Evolutionary conservation across 129 eudicot species (phyloP), one percentile per base, ranked within the genome.

Genomic region (Artemisia annua): DNA sequence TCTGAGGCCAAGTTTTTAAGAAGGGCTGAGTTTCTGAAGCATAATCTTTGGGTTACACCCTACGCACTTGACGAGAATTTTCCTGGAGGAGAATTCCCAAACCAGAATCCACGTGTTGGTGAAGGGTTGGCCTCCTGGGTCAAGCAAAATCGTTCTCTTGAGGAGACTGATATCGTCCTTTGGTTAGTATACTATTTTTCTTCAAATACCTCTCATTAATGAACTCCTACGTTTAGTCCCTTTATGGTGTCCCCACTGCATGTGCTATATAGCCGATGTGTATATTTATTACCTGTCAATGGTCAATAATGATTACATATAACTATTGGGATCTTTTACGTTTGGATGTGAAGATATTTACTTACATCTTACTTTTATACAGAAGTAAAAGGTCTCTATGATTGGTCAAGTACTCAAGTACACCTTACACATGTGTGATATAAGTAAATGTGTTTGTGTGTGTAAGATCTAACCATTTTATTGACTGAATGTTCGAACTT

Each of bases 21-120:
- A 72, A 80, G 97, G 71, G 97, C 97, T 69, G 90, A 90, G 28
- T 91, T 91, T 77, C 69, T 91, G 73, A 91, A 91, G 76, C 95
- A 91, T 72, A 91, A 91, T 78, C 86, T 91, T 48, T 91, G 97
- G 95, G 97, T 91, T 53, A 91, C 97, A 24, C 87, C 77, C 35
- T 88, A 82, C 57, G 86, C 87, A 54, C 89, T 80, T 35, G 92
- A 86, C 9, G 97, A 91, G 78, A 82, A 85, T 65, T 91, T 87
- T 68, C 96, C 96, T 2, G 97, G 97, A 12, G 97, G 97, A 59
- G 97, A 91, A 70, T 91, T 91, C 55, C 97, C 97, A 73, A 91
- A 91, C 78, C 97, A 91, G 82, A 91, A 91, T 68, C 97, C 97
- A 48, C 95, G 97, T 71, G 97, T 78, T 60, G 96, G 97, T 11